These are phyloP conservation scores for Aspergillus heteromorphus DNA, from an alignment of 495 filamentous ascomycete species.

Conservation along the genomic window DNA sequence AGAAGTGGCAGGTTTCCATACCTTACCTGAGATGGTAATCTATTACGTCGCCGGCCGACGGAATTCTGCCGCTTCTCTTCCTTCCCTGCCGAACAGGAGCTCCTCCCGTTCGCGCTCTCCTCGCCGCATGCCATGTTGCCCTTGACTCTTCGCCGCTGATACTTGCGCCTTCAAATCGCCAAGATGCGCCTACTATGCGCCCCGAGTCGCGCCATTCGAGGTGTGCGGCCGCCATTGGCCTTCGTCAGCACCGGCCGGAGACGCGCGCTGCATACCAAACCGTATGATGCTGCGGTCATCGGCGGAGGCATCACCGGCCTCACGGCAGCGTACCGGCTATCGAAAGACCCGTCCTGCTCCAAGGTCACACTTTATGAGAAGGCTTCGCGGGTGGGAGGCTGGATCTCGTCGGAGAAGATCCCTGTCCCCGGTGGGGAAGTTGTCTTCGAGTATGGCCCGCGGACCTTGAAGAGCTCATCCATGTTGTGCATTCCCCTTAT, in stretches of 20 bases:
- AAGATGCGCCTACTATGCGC: constrained; percentile 29
- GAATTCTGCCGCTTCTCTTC: background rate
- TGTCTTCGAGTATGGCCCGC: constrained; percentile 79
- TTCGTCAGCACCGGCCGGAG: constrained; percentile 14
- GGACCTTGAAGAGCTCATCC: constrained; percentile 68
- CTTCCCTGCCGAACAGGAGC: background rate
- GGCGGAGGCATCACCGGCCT: constrained; percentile 92
- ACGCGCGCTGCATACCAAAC: constrained; percentile 15
- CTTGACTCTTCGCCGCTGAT: background rate
- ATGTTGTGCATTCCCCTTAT: constrained; percentile 46
- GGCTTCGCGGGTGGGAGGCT: constrained; percentile 66
- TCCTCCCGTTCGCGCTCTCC: background rate
- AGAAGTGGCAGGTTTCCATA: background rate
- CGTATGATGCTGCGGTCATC: constrained; percentile 61
- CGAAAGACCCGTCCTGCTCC: constrained; percentile 51
- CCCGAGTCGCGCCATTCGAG: constrained; percentile 18
- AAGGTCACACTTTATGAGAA: constrained; percentile 78
- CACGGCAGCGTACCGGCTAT: constrained; percentile 68
- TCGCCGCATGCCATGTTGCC: constrained; percentile 1
- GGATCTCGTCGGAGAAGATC: constrained; percentile 66
- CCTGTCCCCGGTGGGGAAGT: constrained; percentile 53
- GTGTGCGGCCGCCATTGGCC: constrained; percentile 13
- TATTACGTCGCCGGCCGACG: background rate
- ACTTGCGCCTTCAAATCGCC: constrained; percentile 5
- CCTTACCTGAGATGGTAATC: background rate